These are phyloP conservation scores for Leccinum subrobustum DNA, from an alignment of 1,284 basidiomycete species.

Conservation along the genomic window DNA sequence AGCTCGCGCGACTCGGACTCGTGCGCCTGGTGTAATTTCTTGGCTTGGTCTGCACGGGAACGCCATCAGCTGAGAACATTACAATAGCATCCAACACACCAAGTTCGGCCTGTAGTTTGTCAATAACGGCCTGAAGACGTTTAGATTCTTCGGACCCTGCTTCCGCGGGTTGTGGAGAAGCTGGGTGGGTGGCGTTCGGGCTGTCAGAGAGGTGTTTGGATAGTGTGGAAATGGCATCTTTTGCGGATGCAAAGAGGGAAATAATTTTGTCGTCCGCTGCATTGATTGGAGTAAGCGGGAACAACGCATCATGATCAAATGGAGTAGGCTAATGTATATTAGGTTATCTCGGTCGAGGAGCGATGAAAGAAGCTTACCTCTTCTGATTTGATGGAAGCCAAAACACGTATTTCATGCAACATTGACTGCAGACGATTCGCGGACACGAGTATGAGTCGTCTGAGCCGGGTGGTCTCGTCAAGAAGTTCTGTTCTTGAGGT, in stretches of 20 bases:
- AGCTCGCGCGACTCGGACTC: conserved; percentile 48
- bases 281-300: conserved; percentile 54
- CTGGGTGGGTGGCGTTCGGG: conserved; percentile 13
- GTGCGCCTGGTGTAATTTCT: conserved; percentile 44
- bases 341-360: conserved; percentile 4
- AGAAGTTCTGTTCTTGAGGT: conserved; percentile 60
- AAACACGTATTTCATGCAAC: conserved; percentile 41
- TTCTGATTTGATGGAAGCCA: conserved; percentile 39
- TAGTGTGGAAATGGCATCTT: conserved; percentile 35
- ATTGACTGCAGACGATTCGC: conserved; percentile 70
- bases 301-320: conserved; percentile 46
- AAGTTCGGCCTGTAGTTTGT: conserved; percentile 53
- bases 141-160: conserved; percentile 38
- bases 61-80: conserved; percentile 4
- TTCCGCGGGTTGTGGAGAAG: conserved; percentile 5
- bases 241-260: conserved; percentile 46
- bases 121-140: conserved; percentile 48
- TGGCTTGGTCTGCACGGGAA: conserved; percentile 44
- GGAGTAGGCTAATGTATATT: conserved; percentile 24
- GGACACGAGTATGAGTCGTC: conserved; percentile 64
- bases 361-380: conserved; percentile 39
- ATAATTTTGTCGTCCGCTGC: conserved; percentile 54
- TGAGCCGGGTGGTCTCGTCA: conserved; percentile 71
- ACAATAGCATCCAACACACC: conserved; percentile 39
- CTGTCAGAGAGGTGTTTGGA: conserved; percentile 22